phyloP scores from a whole-genome alignment of 1,139 yeast genomes.

The Pneumocystis sp. region DNA sequence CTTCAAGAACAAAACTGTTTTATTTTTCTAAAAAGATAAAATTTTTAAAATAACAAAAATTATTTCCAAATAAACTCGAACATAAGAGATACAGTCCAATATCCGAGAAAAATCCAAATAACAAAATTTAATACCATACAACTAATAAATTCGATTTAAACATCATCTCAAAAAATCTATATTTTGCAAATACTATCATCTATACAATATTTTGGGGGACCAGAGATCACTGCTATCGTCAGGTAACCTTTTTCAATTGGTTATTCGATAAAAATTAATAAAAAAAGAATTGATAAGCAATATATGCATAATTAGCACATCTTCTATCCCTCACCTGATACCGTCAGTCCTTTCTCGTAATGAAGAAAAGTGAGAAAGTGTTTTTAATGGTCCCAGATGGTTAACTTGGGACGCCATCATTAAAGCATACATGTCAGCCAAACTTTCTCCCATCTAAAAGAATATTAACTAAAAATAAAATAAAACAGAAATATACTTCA shows the following conservation, averaged over 20 bases:
- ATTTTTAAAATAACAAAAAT: too few species aligned
- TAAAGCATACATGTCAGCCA: constrained; percentile 9
- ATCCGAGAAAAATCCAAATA: too few species aligned
- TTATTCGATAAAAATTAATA: background rate
- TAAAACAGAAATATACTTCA: background rate
- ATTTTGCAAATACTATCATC: too few species aligned
- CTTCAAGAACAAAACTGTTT: background rate
- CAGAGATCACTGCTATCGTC: background rate
- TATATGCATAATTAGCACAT: background rate
- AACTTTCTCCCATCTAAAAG: constrained; percentile 4
- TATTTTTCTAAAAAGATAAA: too few species aligned
- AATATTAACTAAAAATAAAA: background rate
- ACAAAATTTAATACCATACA: too few species aligned
- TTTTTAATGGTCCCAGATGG: constrained; percentile 2
- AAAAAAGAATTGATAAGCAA: background rate
- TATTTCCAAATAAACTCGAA: constrained; percentile 14
- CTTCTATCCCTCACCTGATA: background rate
- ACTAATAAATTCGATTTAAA: constrained; percentile 8
- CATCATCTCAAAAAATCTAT: too few species aligned
- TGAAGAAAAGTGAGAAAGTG: constrained; percentile 3
- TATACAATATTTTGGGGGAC: background rate
- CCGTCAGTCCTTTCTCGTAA: background rate
- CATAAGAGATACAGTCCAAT: constrained; percentile 20
- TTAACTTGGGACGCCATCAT: constrained; percentile 4
- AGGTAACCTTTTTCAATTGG: background rate